Base-by-base conservation (phyloP, 1,139 yeast genomes). In the Geotrichum reessii region DNA sequence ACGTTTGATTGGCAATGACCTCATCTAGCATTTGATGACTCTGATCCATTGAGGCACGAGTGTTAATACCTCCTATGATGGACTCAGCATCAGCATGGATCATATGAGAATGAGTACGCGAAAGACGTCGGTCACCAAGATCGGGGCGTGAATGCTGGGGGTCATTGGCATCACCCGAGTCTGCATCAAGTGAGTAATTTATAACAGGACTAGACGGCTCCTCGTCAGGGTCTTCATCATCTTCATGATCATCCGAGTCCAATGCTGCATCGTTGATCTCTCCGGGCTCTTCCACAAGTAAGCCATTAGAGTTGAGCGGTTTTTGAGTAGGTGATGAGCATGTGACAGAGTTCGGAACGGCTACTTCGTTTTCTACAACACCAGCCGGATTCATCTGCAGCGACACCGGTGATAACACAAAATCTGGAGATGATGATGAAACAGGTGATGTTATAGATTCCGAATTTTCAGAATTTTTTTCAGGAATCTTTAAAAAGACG, bases 41-140 rank as follows among this genome's bases (percentile, higher is more conserved):
- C 19, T 60, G 54, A 9, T 50, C 58, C 8, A 42, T 57, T 25
- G 37, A 58, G 2, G n/a, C 40, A n/a, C 25, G 46, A 5, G 58
- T 47, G 11, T 63, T 51, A 19, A 61, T 58, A 8, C 73, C 73
- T 12, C 72, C 73, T 52, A 70, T 69, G 56, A 70, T 67, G 25
- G 70, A 66, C 21, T 63, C 64, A 1, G 72, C 73, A 33, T 69
- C 72, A 8, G 61, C 62, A 47, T 59, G 62, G 33, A 62, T 62
- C 59, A 65, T 53, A 50, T 55, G 58, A 1, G 55, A 51, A 33
- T 49, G 58, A 2, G 22, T 48, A 21, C 37, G 50, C 11, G 57
- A 24, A 33, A 17, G 49, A 14, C 28, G 17, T 2, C 42, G 53
- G 17, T 17, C n/a, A 12, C 19, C 24, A 8, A 25, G 19, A 19